These are phyloP conservation scores for Leptosphaerulina australis DNA, from an alignment of 2,329 filamentous ascomycete species.

Conservation along the genomic window DNA sequence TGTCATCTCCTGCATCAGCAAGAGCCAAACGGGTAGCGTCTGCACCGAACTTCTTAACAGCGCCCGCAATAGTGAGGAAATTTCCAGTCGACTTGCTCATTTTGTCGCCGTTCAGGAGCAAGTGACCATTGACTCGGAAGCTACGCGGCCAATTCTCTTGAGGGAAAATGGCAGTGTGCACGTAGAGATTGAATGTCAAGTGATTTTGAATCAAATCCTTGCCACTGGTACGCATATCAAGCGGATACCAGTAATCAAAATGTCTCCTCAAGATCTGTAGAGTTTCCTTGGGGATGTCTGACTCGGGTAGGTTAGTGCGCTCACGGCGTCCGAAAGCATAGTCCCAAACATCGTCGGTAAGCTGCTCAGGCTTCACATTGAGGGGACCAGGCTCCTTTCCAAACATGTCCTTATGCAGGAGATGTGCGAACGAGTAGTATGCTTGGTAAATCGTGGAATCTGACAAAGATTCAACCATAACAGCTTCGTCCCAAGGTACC, in stretches of 20 bases:
- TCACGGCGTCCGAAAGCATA: conserved; percentile 85
- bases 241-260: conserved; percentile 96
- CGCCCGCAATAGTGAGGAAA: conserved; percentile 88
- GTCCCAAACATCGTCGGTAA: conserved; percentile 96
- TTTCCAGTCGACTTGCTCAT: conserved; percentile 99
- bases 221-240: conserved; percentile 85
- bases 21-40: conserved; percentile 91
- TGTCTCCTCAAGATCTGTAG: conserved; percentile 84
- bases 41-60: conserved; percentile 90
- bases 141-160: conserved; percentile 86
- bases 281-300: conserved; percentile 73
- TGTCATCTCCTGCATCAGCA: conserved; percentile 91
- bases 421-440: conserved; percentile 66
- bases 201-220: conserved; percentile 80
- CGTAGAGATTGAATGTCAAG: conserved; percentile 93
- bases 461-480: conserved; percentile 89
- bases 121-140: conserved; percentile 87
- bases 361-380: conserved; percentile 75
- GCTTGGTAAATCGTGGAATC: conserved; percentile 93
- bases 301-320: conserved; percentile 70
- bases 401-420: conserved; percentile 83
- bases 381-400: conserved; percentile 61
- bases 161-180: conserved; percentile 87
- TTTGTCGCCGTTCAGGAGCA: conserved; percentile 95
- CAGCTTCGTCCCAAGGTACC: conserved; percentile 89